Evolutionary conservation across 257 asterid genomes (phyloP).

Genomic region (Mentha longifolia): DNA sequence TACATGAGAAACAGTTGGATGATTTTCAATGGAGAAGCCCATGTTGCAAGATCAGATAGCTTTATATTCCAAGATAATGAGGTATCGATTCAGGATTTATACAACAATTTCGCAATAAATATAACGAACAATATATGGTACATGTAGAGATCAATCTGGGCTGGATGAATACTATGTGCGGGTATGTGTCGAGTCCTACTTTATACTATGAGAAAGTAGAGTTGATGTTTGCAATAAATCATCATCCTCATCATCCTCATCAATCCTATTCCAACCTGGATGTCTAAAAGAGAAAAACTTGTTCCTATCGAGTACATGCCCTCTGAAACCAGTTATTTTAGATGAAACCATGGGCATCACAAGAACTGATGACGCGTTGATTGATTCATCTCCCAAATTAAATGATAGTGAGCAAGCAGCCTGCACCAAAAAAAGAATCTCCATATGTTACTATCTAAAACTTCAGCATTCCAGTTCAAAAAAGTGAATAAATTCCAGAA

Average conservation of each 20-base stretch:
- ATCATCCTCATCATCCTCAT: constrained; percentile 57
- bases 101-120: constrained; percentile 23
- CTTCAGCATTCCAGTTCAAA: constrained; percentile 4
- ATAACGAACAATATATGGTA: constrained; percentile 24
- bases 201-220: constrained; percentile 55
- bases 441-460: constrained; percentile 19
- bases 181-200: constrained; percentile 35
- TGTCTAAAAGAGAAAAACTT: constrained; percentile 59
- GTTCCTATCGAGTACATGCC: constrained; percentile 54
- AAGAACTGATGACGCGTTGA: constrained; percentile 80
- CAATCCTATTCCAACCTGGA: constrained; percentile 72
- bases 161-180: constrained; percentile 19
- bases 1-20: background rate
- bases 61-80: constrained; percentile 21
- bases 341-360: constrained; percentile 98
- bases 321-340: constrained; percentile 86
- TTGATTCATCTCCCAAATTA: constrained; percentile 82
- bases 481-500: constrained; percentile 32
- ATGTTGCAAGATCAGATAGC: background rate
- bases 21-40: background rate
- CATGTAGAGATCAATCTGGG: constrained; percentile 20
- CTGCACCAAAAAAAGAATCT: constrained; percentile 47
- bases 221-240: constrained; percentile 52
- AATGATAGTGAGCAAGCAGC: constrained; percentile 74
- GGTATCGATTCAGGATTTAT: constrained; percentile 3